Evolutionary conservation across 106 monocot species (phyloP).

Genomic region (Allium fistulosum): DNA sequence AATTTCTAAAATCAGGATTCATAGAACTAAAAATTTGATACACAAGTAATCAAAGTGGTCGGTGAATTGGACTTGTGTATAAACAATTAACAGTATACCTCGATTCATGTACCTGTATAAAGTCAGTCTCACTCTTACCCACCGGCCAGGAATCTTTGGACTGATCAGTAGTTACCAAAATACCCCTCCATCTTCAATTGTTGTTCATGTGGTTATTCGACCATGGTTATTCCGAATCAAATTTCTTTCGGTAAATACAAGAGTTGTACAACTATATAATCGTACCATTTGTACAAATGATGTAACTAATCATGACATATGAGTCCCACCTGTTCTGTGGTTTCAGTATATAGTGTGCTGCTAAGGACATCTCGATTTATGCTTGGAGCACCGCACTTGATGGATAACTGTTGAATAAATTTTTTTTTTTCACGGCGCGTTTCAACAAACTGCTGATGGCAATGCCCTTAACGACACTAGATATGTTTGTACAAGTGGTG

Average conservation of each 20-base stretch:
- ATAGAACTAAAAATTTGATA: conserved; percentile 5
- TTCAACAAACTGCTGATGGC: too few species aligned
- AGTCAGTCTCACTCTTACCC: not conserved
- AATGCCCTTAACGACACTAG: too few species aligned
- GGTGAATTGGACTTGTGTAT: not conserved
- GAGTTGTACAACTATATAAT: not conserved
- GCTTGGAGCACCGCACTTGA: too few species aligned
- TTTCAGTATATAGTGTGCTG: too few species aligned
- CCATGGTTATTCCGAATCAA: not conserved
- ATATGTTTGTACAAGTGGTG: too few species aligned
- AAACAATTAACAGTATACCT: not conserved
- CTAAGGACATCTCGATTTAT: too few species aligned
- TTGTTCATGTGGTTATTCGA: too few species aligned
- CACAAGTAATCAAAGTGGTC: not conserved
- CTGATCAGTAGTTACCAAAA: too few species aligned
- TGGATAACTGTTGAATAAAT: too few species aligned
- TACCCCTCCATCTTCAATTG: too few species aligned
- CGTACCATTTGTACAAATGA: not conserved
- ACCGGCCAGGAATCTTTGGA: conserved; percentile 8
- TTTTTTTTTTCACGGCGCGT: too few species aligned
- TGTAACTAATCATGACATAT: not conserved
- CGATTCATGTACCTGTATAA: conserved; percentile 7
- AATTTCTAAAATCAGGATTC: not conserved
- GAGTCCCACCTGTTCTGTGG: not conserved
- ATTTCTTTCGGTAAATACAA: not conserved